Conservation (phyloP, 805 yeast species). For the Yarrowia yakushimensis region DNA sequence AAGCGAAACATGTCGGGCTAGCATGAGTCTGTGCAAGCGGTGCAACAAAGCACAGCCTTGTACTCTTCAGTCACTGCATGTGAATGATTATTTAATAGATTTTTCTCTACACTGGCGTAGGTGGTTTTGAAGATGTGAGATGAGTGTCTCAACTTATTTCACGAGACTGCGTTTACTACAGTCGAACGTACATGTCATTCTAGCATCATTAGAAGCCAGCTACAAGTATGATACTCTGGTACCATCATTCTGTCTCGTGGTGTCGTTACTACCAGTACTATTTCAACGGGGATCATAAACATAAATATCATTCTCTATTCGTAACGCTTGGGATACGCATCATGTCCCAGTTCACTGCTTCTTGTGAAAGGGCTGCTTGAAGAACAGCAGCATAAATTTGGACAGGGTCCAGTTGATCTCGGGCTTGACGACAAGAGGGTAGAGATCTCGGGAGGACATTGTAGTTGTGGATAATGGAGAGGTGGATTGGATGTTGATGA, state of each 20-base stretch:
- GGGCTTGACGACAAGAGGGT: slow-evolving; percentile 5
- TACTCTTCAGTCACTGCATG: neutral
- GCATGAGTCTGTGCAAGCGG: neutral
- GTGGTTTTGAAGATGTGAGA: no score
- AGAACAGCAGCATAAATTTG: neutral
- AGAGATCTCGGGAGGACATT: slow-evolving; percentile 13
- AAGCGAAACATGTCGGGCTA: neutral
- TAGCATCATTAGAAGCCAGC: neutral
- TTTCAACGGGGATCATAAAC: no score
- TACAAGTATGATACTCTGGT: no score
- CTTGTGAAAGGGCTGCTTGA: slow-evolving; percentile 1
- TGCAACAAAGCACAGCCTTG: neutral
- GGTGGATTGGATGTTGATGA: neutral
- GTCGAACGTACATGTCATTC: no score
- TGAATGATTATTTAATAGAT: slow-evolving; percentile 16
- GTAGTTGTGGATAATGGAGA: no score
- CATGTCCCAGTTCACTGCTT: neutral
- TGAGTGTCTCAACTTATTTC: neutral
- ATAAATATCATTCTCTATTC: neutral
- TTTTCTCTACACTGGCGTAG: neutral
- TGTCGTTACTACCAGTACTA: no score
- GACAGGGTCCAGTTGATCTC: slow-evolving; percentile 1
- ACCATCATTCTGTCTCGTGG: no score
- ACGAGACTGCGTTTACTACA: no score
- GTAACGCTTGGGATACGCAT: neutral